A percentile compares a stretch with the other conserved stretches of the same genome.
Evolutionary conservation across 2,329 filamentous ascomycete species (phyloP).

Genomic region (Clonostachys byssicola): DNA sequence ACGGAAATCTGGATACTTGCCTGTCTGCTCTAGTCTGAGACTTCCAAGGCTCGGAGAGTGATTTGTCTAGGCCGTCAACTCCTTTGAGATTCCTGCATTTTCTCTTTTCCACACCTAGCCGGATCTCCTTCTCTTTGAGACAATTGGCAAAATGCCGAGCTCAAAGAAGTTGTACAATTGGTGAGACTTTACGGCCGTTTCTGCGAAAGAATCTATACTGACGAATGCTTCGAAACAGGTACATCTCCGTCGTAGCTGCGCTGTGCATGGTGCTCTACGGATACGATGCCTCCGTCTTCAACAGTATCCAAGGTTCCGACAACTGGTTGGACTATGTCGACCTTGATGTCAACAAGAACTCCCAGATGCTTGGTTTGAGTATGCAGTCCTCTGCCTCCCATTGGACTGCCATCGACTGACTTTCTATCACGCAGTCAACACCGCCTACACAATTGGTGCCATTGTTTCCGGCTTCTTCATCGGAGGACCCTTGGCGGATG

Average conservation of each 20-base stretch:
- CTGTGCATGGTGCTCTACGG: slow-evolving; percentile 74
- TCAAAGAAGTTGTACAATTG: too few species aligned
- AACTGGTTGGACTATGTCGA: slow-evolving; percentile 66
- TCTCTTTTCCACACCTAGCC: too few species aligned
- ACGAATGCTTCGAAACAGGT: slow-evolving; percentile 29
- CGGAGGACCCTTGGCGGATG: slow-evolving; percentile 60
- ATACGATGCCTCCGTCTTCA: slow-evolving; percentile 72
- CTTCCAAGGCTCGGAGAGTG: too few species aligned
- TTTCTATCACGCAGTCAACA: slow-evolving; percentile 43
- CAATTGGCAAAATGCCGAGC: too few species aligned
- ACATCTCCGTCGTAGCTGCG: slow-evolving; percentile 65
- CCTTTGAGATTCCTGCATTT: too few species aligned
- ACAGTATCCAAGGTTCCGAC: slow-evolving; percentile 63
- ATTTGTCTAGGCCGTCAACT: too few species aligned
- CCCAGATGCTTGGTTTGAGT: slow-evolving; percentile 36
- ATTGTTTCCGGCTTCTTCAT: slow-evolving; percentile 69
- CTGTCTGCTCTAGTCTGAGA: too few species aligned
- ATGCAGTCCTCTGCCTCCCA: neutral
- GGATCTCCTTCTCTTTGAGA: too few species aligned
- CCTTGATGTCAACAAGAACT: slow-evolving; percentile 32
- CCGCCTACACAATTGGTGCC: slow-evolving; percentile 66
- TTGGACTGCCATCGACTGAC: slow-evolving; percentile 2
- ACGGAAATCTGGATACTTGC: too few species aligned
- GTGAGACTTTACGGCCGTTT: too few species aligned
- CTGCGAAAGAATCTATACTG: too few species aligned